A percentile compares a stretch with the other conserved stretches of the same genome.
Conservation (phyloP, 192 early-diverging fungal genomes). For the Rhizophagus clarus region DNA sequence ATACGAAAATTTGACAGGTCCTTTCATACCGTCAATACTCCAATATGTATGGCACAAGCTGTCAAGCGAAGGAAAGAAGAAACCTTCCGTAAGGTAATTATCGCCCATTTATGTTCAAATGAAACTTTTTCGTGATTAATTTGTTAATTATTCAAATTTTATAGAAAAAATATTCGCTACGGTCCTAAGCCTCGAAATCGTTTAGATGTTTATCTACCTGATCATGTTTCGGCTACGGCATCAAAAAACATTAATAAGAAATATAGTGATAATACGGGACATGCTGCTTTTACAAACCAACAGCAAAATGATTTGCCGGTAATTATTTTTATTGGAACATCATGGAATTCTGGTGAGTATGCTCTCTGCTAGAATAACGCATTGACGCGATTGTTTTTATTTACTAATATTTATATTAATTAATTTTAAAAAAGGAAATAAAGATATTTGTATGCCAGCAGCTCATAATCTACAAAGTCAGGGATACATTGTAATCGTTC, state of each 20-base stretch:
- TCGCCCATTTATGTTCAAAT: not conserved
- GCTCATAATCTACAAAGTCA: conserved; percentile 51
- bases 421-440: conserved; percentile 34
- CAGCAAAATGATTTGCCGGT: not conserved
- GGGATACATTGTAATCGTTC: conserved; percentile 49
- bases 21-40: conserved; percentile 27
- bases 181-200: conserved; percentile 5
- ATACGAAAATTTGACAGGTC: conserved; percentile 28
- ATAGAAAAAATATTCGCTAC: conserved; percentile 22
- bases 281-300: not conserved
- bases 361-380: too few relatives aligned
- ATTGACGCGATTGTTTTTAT: not conserved
- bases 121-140: not conserved
- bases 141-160: not conserved
- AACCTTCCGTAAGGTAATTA: conserved; percentile 7
- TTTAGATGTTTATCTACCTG: conserved; percentile 13
- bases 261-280: not conserved
- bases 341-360: conserved; percentile 27
- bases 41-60: conserved; percentile 32
- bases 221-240: not conserved
- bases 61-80: conserved; percentile 18
- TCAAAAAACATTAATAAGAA: not conserved
- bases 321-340: conserved; percentile 30
- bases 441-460: conserved; percentile 47
- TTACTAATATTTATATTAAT: not conserved